phyloP scores from a whole-genome alignment of 352 stramenopile genomes.

The Stramenopiles sp. region DNA sequence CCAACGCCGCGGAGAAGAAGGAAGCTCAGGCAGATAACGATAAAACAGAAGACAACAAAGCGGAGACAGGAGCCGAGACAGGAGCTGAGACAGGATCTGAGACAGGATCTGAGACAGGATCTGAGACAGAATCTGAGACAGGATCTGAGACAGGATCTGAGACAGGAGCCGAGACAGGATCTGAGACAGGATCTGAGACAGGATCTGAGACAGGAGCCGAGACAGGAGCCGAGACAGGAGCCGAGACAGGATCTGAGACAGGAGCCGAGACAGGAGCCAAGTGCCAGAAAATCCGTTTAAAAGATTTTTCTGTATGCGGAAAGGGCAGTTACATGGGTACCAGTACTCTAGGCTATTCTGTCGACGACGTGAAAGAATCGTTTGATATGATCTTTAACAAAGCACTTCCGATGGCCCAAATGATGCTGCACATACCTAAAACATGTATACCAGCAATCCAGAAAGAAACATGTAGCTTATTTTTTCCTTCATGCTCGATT shows the following conservation, averaged over 20 bases:
- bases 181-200: too few relatives aligned
- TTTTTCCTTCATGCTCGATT: background rate
- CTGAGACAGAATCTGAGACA: background rate
- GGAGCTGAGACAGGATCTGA: background rate
- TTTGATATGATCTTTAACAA: background rate
- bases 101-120: background rate
- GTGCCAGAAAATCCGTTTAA: too few relatives aligned
- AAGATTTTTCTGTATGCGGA: background rate
- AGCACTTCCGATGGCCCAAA: background rate
- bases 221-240: too few relatives aligned
- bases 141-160: background rate
- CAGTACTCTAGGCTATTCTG: background rate
- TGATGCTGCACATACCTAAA: background rate
- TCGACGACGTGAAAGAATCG: background rate
- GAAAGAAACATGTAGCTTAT: background rate
- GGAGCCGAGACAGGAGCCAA: too few relatives aligned
- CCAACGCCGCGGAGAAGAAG: background rate
- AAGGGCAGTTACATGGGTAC: background rate
- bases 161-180: too few relatives aligned
- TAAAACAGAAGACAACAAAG: background rate
- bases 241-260: too few relatives aligned
- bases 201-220: too few relatives aligned
- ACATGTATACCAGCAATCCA: background rate
- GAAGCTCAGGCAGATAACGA: background rate
- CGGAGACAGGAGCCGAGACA: background rate